A percentile compares a stretch with the other conserved stretches of the same genome.
phyloP scores from a whole-genome alignment of 139 green algal species.

The Ettlia oleoabundans region DNA sequence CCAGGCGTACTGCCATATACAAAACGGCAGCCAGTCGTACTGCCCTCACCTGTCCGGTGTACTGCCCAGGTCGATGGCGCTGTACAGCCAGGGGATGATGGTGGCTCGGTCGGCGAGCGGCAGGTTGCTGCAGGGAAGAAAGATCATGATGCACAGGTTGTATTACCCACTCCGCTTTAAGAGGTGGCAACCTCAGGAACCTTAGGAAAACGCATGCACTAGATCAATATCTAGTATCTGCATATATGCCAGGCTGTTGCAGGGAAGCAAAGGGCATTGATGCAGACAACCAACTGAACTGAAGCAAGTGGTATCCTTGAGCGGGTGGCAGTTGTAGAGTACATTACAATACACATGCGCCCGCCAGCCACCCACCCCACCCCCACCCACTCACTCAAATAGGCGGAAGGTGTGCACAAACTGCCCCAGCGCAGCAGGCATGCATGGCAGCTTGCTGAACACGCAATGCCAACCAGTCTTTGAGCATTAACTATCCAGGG shows the following conservation, averaged over 20 bases:
- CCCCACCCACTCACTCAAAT: neutral
- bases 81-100: conserved; percentile 86
- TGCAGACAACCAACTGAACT: neutral
- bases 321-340: no score
- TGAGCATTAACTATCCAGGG: no score
- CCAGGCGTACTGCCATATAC: no score
- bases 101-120: conserved; percentile 51
- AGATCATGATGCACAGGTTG: no score
- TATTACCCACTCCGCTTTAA: no score
- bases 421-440: conserved; percentile 86
- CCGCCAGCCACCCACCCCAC: neutral
- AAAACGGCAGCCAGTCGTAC: no score
- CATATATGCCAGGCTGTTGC: neutral
- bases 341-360: no score
- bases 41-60: no score
- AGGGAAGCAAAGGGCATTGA: neutral
- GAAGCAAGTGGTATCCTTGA: neutral
- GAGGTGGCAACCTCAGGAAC: no score
- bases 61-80: conserved; percentile 73
- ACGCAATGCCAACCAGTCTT: no score
- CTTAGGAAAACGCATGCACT: no score
- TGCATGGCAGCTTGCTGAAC: conserved; percentile 71
- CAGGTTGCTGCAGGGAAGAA: conserved; percentile 19
- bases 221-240: no score
- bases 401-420: conserved; percentile 42